phyloP scores from a whole-genome alignment of 2,329 filamentous ascomycete species.

The Conoideocrella luteorostrata region DNA sequence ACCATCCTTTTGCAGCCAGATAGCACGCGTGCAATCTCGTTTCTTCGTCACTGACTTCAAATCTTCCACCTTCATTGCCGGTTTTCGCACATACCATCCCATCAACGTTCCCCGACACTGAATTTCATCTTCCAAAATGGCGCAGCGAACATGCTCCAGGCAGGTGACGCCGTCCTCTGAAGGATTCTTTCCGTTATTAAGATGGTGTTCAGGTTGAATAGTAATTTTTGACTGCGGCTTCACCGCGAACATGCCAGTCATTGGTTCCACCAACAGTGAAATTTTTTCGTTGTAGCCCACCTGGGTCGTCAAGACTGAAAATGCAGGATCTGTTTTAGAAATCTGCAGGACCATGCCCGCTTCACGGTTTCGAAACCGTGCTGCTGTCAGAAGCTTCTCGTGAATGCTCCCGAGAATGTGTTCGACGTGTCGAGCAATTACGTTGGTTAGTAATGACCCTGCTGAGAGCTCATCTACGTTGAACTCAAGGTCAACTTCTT shows the following conservation, averaged over 20 bases:
- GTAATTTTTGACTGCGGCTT: conserved; percentile 55
- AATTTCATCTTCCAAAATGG: conserved; percentile 56
- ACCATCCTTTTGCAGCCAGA: conserved; percentile 64
- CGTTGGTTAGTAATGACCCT: conserved; percentile 64
- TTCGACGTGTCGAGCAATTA: conserved; percentile 69
- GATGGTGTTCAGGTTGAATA: conserved; percentile 52
- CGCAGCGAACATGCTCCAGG: conserved; percentile 57
- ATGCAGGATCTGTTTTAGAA: conserved; percentile 55
- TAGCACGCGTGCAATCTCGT: conserved; percentile 54
- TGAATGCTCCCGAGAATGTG: conserved; percentile 64
- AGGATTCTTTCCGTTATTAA: conserved; percentile 56
- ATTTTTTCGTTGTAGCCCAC: conserved; percentile 57
- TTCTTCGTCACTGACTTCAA: conserved; percentile 56
- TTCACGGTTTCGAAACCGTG: conserved; percentile 55
- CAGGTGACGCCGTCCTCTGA: conserved; percentile 49
- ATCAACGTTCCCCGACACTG: conserved; percentile 52
- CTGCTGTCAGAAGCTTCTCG: conserved; percentile 49
- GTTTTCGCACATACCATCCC: conserved; percentile 54
- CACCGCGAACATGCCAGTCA: conserved; percentile 70
- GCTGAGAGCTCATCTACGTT: conserved; percentile 63
- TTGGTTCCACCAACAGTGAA: conserved; percentile 64
- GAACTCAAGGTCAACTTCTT: conserved; percentile 59
- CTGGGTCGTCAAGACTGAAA: conserved; percentile 63
- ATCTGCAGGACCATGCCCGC: conserved; percentile 52
- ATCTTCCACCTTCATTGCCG: conserved; percentile 45